These are phyloP conservation scores for Groenewaldozyma tartarivorans DNA, from an alignment of 805 yeast genomes.

Conservation along the genomic window DNA sequence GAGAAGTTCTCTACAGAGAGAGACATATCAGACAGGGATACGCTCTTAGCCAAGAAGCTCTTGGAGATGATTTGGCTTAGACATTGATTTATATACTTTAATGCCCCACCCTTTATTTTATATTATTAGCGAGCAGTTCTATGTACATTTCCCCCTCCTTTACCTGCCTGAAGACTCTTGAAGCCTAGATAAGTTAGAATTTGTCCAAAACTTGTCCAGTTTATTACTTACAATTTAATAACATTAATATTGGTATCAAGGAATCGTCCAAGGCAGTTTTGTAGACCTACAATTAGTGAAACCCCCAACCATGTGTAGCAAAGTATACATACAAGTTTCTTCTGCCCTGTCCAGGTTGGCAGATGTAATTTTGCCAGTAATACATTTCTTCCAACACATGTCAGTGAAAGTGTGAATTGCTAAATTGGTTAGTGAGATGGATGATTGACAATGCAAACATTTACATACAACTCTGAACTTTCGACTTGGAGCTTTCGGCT, in stretches of 20 bases:
- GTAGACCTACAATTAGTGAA: conserved; percentile 27
- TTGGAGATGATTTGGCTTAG: conserved; percentile 1
- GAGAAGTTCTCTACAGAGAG: conserved; percentile 10
- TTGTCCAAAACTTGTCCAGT: background rate
- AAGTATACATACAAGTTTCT: conserved; percentile 42
- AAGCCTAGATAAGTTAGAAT: background rate
- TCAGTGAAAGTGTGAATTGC: conserved; percentile 83
- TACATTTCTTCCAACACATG: conserved; percentile 83
- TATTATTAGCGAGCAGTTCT: background rate
- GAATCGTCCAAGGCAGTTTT: conserved; percentile 76
- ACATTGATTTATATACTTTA: background rate
- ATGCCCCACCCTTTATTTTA: too few relatives aligned
- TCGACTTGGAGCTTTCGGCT: conserved; percentile 74
- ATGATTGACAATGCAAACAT: background rate
- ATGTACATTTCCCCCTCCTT: background rate
- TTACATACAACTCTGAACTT: conserved; percentile 55
- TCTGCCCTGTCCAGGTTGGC: conserved; percentile 46
- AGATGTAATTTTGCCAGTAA: conserved; percentile 32
- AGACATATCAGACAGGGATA: conserved; percentile 1
- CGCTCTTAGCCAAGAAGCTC: conserved; percentile 2
- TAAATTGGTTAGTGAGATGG: conserved; percentile 4
- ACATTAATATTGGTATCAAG: conserved; percentile 81
- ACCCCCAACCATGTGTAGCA: conserved; percentile 1
- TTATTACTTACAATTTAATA: conserved; percentile 40
- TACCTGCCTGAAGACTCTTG: background rate